These are phyloP conservation scores for Brassica napus DNA, from an alignment of 345 rosid species.

Conservation along the genomic window Da-Ae NC_063436.1:17340001-17340500, in stretches of 20 bases:
- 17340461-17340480: neutral
- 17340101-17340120: constrained; percentile 27
- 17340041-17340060: neutral
- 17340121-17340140: constrained; percentile 17
- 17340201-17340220: constrained; percentile 65
- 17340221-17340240: constrained; percentile 44
- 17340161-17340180: constrained; percentile 32
- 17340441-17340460: neutral
- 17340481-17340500: constrained; percentile 9
- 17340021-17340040: constrained; percentile 8
- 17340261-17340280: constrained; percentile 5
- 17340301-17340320: constrained; percentile 36
- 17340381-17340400: constrained; percentile 42
- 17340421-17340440: constrained; percentile 53
- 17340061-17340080: constrained; percentile 12
- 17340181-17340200: constrained; percentile 79
- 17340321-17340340: constrained; percentile 47
- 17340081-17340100: neutral
- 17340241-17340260: constrained; percentile 44
- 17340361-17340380: constrained; percentile 44
- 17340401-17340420: constrained; percentile 58
- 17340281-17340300: constrained; percentile 32
- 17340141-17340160: constrained; percentile 34
- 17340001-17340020: constrained; percentile 41
- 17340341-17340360: constrained; percentile 40